A percentile compares a stretch with the other conserved stretches of the same genome.
These are phyloP conservation scores for Thielaviopsis punctulata DNA, from an alignment of 2,329 filamentous ascomycete genomes.

Conservation along the genomic window DNA sequence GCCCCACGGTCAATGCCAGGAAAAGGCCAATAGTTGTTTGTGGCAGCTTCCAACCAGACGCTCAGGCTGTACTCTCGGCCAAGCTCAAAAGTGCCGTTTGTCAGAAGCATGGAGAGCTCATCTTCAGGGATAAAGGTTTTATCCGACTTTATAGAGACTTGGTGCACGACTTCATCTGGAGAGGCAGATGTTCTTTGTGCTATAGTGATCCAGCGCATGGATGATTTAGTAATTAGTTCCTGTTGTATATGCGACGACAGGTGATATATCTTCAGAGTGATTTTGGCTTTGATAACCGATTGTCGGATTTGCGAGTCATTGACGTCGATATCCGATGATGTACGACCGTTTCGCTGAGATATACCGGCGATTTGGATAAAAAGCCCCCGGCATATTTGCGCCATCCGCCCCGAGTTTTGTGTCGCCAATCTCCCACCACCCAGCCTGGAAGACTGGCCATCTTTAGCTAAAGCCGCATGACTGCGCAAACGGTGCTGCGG, in stretches of 20 bases:
- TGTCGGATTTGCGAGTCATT: neutral
- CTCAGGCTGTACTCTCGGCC: neutral
- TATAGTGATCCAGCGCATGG: neutral
- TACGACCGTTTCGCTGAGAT: neutral
- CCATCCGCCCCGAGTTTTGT: neutral
- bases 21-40: neutral
- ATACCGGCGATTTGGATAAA: neutral
- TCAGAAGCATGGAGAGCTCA: neutral
- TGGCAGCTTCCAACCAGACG: neutral
- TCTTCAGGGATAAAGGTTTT: neutral
- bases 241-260: slow-evolving; percentile 2
- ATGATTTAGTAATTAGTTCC: neutral
- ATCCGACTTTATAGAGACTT: neutral
- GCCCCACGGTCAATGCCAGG: neutral
- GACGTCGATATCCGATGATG: neutral
- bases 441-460: neutral
- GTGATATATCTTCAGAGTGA: neutral
- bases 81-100: neutral
- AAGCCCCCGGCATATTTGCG: neutral
- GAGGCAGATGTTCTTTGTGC: neutral
- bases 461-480: neutral
- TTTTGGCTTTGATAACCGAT: neutral
- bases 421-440: neutral
- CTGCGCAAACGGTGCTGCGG: too few species aligned
- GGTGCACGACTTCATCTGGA: neutral